A percentile compares a stretch with the other conserved stretches of the same genome.
Evolutionary conservation across 116 monocot species (phyloP).

Genomic region (Trichopus zeylanicus): DNA sequence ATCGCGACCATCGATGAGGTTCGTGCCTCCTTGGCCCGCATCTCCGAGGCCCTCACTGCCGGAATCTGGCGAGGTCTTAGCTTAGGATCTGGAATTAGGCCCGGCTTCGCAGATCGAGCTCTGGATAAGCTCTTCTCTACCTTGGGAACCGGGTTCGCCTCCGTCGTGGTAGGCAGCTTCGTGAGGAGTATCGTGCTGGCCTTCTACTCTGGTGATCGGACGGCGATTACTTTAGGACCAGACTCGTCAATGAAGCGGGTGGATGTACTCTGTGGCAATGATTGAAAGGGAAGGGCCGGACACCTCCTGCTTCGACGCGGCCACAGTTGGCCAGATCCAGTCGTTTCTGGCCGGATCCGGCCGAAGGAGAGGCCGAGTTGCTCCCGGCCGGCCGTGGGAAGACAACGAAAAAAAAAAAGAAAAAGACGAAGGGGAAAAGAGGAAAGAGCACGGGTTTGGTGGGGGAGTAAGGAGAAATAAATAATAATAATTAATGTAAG

Average conservation of each 20-base stretch:
- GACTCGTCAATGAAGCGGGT: constrained; percentile 23
- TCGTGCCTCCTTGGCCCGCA: constrained; percentile 24
- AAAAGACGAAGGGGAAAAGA: no score
- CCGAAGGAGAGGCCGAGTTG: no score
- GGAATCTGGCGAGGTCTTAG: constrained; percentile 19
- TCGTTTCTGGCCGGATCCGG: no score
- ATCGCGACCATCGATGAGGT: constrained; percentile 50
- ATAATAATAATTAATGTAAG: no score
- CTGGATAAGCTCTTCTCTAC: constrained; percentile 44
- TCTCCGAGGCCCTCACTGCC: constrained; percentile 55
- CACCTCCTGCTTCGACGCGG: no score
- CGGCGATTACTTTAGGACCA: neutral
- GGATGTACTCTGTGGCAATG: constrained; percentile 25
- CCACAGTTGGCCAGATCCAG: no score
- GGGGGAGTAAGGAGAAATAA: no score
- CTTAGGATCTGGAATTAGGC: neutral
- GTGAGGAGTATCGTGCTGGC: constrained; percentile 40
- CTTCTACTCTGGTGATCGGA: constrained; percentile 5
- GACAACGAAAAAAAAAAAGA: no score
- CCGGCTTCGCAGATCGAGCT: constrained; percentile 29
- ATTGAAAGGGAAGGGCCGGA: constrained; percentile 31
- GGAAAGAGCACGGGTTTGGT: no score
- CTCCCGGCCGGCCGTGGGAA: no score
- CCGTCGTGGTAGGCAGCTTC: constrained; percentile 45
- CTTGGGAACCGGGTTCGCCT: constrained; percentile 44